Conservation (phyloP, 1,284 basidiomycete genomes). For the Mycena citricolor region DNA sequence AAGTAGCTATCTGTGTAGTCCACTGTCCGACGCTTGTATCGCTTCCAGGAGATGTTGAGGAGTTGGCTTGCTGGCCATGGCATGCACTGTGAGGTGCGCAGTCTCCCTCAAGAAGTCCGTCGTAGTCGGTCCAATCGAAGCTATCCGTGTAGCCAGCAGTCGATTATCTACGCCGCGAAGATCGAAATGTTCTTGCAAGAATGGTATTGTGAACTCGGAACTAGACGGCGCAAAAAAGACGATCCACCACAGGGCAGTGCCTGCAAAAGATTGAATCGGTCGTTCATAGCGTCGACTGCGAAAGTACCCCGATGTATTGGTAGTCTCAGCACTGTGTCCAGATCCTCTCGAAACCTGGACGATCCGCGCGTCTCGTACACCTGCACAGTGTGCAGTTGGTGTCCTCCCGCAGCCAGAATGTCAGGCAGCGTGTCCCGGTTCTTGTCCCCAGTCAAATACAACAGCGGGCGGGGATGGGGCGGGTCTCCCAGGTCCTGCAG, state of each 20-base stretch:
- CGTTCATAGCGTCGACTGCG: too few relatives aligned
- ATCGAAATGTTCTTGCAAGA: slow-evolving; percentile 46
- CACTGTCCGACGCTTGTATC: slow-evolving; percentile 26
- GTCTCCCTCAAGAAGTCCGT: slow-evolving; percentile 47
- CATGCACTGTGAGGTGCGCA: slow-evolving; percentile 50
- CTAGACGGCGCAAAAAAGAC: slow-evolving; percentile 76
- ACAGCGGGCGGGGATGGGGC: slow-evolving; percentile 30
- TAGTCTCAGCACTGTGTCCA: too few relatives aligned
- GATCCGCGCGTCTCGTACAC: slow-evolving; percentile 69
- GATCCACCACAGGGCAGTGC: slow-evolving; percentile 55
- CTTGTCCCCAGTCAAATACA: slow-evolving; percentile 83
- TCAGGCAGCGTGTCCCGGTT: slow-evolving; percentile 66
- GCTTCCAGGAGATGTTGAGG: slow-evolving; percentile 49
- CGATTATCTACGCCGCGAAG: slow-evolving; percentile 24
- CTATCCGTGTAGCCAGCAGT: slow-evolving; percentile 35
- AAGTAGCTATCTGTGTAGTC: background rate
- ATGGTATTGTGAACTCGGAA: slow-evolving; percentile 55
- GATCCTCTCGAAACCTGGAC: slow-evolving; percentile 46
- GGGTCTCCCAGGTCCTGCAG: slow-evolving; percentile 39
- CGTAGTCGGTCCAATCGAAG: slow-evolving; percentile 71
- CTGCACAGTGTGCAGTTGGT: slow-evolving; percentile 50
- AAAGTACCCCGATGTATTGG: too few relatives aligned
- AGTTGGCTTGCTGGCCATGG: slow-evolving; percentile 53
- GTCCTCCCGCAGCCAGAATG: slow-evolving; percentile 46
- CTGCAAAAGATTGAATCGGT: too few relatives aligned